phyloP scores from a whole-genome alignment of 768 basidiomycete species.

The Agaricus sinodeliciosus region DNA sequence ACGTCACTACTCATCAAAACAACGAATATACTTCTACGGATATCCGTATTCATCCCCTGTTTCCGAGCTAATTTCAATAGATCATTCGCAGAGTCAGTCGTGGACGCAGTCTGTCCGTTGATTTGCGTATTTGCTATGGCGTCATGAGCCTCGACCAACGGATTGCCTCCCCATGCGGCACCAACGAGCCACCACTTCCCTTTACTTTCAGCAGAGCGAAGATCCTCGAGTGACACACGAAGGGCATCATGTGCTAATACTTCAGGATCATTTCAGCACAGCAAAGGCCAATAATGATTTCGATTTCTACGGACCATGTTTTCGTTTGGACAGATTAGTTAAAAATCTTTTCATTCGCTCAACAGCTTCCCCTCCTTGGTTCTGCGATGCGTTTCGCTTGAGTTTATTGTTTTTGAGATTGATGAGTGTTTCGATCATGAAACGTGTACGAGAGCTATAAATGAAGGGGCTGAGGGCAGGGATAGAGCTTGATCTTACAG shows the following conservation, averaged over 20 bases:
- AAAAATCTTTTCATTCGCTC: conserved; percentile 89
- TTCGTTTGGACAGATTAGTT: conserved; percentile 64
- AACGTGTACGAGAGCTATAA: conserved; percentile 78
- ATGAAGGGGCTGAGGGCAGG: background rate
- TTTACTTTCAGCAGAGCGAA: conserved; percentile 74
- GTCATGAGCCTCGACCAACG: conserved; percentile 65
- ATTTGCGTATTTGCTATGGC: conserved; percentile 16
- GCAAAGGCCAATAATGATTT: background rate
- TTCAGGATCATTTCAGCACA: conserved; percentile 19
- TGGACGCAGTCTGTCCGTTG: conserved; percentile 19
- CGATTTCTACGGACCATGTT: conserved; percentile 45
- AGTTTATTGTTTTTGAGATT: conserved; percentile 91
- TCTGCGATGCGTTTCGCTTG: conserved; percentile 56
- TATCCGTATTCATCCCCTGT: conserved; percentile 99
- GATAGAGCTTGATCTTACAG: background rate
- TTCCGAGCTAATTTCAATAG: conserved; percentile 79
- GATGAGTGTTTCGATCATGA: conserved; percentile 91
- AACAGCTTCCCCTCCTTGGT: conserved; percentile 69
- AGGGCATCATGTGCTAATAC: conserved; percentile 83
- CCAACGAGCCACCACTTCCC: conserved; percentile 99
- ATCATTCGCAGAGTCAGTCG: conserved; percentile 24
- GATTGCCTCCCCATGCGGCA: conserved; percentile 92
- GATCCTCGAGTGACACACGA: conserved; percentile 78
- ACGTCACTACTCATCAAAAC: conserved; percentile 96
- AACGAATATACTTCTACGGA: conserved; percentile 85